Evolutionary conservation across 1,284 basidiomycete species (phyloP).

Genomic region (Apiotrichum domesticum): DNA sequence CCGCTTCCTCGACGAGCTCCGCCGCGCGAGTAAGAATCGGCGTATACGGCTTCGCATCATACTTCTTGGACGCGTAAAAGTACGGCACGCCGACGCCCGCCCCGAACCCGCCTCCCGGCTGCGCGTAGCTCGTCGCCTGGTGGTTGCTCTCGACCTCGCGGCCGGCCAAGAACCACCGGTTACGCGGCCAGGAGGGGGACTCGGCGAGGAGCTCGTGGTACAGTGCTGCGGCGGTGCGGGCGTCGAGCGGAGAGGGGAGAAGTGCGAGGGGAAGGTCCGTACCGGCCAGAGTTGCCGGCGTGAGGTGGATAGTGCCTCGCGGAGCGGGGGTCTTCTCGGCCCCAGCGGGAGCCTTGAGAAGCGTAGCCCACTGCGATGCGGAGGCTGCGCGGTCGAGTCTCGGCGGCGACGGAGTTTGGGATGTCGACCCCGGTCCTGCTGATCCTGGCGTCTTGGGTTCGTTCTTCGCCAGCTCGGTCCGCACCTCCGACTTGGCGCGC

Average conservation of each 20-base stretch:
- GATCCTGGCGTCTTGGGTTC: too few species aligned
- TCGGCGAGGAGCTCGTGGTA: conserved; percentile 52
- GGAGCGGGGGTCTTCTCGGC: neutral
- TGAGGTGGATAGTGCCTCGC: conserved; percentile 6
- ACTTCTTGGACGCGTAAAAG: conserved; percentile 28
- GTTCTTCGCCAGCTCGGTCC: neutral
- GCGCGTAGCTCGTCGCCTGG: conserved; percentile 62
- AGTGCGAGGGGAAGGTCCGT: conserved; percentile 44
- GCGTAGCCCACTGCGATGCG: conserved; percentile 15
- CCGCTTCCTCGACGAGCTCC: conserved; percentile 63
- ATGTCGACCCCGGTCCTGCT: too few species aligned
- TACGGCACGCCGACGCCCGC: conserved; percentile 17
- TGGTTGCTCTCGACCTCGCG: conserved; percentile 56
- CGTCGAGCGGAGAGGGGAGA: conserved; percentile 56
- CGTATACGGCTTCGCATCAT: conserved; percentile 52
- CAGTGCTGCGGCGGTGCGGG: conserved; percentile 56
- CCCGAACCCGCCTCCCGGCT: conserved; percentile 50
- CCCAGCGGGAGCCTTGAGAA: conserved; percentile 1
- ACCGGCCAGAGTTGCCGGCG: conserved; percentile 53
- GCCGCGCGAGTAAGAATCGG: conserved; percentile 72
- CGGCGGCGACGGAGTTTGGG: too few species aligned
- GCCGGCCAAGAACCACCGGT: conserved; percentile 41
- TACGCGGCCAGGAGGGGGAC: conserved; percentile 31
- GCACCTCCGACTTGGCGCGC: neutral
- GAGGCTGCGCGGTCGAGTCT: conserved; percentile 4